Evolutionary conservation across 805 yeast species (phyloP).

Genomic region (Candida xyloterini): DNA sequence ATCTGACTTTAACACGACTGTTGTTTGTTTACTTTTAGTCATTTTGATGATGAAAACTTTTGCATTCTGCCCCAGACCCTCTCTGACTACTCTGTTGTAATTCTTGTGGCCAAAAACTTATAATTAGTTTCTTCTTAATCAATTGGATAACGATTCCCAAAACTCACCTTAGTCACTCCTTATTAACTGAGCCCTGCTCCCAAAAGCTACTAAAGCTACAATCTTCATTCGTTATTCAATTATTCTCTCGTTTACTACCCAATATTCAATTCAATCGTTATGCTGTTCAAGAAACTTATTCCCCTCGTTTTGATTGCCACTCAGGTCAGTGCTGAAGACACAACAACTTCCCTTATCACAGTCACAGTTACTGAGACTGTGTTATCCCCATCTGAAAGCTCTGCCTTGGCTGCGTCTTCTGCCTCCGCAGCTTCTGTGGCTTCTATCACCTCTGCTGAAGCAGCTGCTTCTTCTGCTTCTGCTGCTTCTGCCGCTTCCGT

Average conservation of each 20-base stretch:
- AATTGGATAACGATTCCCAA: constrained; percentile 9
- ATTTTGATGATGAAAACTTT: constrained; percentile 6
- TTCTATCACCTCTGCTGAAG: constrained; percentile 12
- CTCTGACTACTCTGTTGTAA: neutral
- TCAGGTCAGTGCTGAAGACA: constrained; percentile 30
- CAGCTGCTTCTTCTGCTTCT: constrained; percentile 18
- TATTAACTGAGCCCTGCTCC: constrained; percentile 19
- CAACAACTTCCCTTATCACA: constrained; percentile 42
- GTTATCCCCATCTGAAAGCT: constrained; percentile 44
- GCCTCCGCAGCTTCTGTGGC: constrained; percentile 20
- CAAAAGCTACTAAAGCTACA: constrained; percentile 2
- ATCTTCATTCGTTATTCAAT: constrained; percentile 1
- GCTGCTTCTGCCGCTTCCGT: constrained; percentile 19
- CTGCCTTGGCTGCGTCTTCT: constrained; percentile 27
- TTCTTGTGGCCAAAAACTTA: neutral
- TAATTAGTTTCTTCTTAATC: constrained; percentile 6
- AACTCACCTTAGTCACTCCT: constrained; percentile 34
- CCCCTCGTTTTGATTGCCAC: constrained; percentile 27
- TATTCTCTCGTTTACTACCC: neutral
- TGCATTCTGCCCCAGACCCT: constrained; percentile 4
- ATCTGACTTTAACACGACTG: constrained; percentile 2
- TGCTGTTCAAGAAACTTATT: constrained; percentile 28
- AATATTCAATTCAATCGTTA: constrained; percentile 1
- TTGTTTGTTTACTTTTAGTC: constrained; percentile 13
- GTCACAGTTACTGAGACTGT: constrained; percentile 46